A percentile compares a stretch with the other conserved stretches of the same genome.
phyloP scores from a whole-genome alignment of 768 basidiomycete genomes.

The Kwoniella botswanensis region DNA sequence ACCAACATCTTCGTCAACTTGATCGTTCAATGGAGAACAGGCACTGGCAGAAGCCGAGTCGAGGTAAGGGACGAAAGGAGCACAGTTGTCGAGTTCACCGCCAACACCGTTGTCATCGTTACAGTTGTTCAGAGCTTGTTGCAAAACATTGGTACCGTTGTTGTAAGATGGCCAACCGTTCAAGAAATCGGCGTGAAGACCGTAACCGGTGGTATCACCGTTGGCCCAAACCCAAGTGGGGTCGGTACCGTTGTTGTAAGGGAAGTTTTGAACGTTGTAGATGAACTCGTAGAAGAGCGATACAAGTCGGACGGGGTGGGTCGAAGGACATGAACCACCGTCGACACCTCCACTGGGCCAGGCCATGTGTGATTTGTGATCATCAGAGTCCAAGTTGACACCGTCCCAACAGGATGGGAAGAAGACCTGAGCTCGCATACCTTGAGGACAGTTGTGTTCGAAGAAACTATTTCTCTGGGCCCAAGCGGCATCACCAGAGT shows the following conservation, averaged over 20 bases:
- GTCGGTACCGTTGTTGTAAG: constrained; percentile 50
- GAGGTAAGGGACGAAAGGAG: constrained; percentile 57
- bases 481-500: constrained; percentile 48
- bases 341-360: constrained; percentile 55
- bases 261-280: constrained; percentile 56
- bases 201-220: constrained; percentile 56
- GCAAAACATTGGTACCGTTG: constrained; percentile 57
- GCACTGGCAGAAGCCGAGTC: constrained; percentile 37
- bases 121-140: constrained; percentile 55
- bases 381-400: constrained; percentile 55
- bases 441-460: constrained; percentile 57
- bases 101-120: constrained; percentile 55
- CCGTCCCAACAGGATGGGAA: constrained; percentile 61
- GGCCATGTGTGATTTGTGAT: constrained; percentile 59
- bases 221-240: constrained; percentile 55
- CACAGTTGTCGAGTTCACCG: constrained; percentile 50
- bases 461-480: constrained; percentile 57
- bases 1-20: constrained; percentile 57
- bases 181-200: constrained; percentile 57
- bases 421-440: constrained; percentile 59
- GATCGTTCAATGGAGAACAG: constrained; percentile 51
- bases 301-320: constrained; percentile 57
- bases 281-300: constrained; percentile 60
- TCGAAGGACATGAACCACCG: constrained; percentile 53
- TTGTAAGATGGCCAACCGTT: constrained; percentile 56